Base-by-base conservation (phyloP, 192 early-diverging fungal species). In the Powellomyces hirtus region DNA sequence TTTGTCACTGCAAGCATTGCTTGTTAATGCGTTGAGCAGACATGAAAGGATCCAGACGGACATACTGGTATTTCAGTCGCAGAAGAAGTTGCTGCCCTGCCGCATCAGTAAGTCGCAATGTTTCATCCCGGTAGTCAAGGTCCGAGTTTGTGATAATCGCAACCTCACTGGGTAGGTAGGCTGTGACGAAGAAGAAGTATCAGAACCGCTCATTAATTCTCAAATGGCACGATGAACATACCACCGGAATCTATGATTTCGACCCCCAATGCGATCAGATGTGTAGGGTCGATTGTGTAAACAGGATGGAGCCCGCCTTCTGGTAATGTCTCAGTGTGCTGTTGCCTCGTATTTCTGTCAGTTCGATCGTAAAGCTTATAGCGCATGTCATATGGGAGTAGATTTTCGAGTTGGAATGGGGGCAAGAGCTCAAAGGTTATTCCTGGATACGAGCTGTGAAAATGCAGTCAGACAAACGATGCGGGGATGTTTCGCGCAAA, bases 401-500 rank as follows among this genome's bases (percentile, higher is more conserved):
- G 77, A 65, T 99, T 99, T 80, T 99, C 97, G 30, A 99, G 81
- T 77, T 93, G 90, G 65, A 89, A 90, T 35, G 95, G 94, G 53
- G 81, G 73, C 4, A 81, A 29, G 1, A 86, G 50, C 64, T 66
- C 62, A 35, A 83, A 77, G 2, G 66, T 77, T 53, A 86, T 45
- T n/a, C 67, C 65, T 22, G 83, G 83, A 69, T 85, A 82, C 8
- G 40, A 49, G 24, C 52, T 59, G n/a, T n/a, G n/a, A n/a, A n/a
- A n/a, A n/a, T n/a, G 38, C 24, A 27, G 35, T 1, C n/a, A 27
- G 27, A 27, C 8, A 57, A 5, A n/a, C n/a, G n/a, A n/a, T n/a
- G n/a, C n/a, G n/a, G n/a, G n/a, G n/a, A n/a, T n/a, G n/a, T n/a
- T n/a, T n/a, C n/a, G n/a, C n/a, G n/a, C n/a, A n/a, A n/a, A n/a